phyloP scores from a whole-genome alignment of 495 filamentous ascomycete genomes.

The Friedmanniomyces endolithicus region DNA sequence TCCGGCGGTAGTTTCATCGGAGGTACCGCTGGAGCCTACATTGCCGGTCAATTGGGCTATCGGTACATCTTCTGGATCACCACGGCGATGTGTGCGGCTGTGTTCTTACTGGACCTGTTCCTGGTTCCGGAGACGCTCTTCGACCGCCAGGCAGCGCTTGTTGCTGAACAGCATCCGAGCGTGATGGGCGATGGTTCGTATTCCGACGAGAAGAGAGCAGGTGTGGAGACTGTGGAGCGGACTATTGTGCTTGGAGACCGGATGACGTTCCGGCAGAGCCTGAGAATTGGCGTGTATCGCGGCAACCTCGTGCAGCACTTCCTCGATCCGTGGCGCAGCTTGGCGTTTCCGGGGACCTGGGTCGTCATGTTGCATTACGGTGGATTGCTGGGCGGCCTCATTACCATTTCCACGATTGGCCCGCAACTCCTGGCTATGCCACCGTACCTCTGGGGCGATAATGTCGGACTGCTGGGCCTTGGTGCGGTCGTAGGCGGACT shows the following conservation, averaged over 20 bases:
- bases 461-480: slow-evolving; percentile 21
- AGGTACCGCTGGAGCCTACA: slow-evolving; percentile 22
- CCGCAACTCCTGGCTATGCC: slow-evolving; percentile 22
- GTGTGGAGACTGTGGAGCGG: slow-evolving; percentile 4
- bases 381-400: slow-evolving; percentile 24
- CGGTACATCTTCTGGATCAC: slow-evolving; percentile 25
- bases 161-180: slow-evolving; percentile 5
- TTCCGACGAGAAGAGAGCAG: slow-evolving; percentile 3
- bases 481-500: slow-evolving; percentile 21
- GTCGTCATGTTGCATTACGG: slow-evolving; percentile 24
- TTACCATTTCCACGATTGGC: slow-evolving; percentile 22
- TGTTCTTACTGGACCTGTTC: slow-evolving; percentile 17
- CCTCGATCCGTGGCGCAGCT: slow-evolving; percentile 17
- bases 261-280: slow-evolving; percentile 14
- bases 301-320: slow-evolving; percentile 16
- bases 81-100: slow-evolving; percentile 22
- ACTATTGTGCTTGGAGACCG: background rate
- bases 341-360: slow-evolving; percentile 25
- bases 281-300: slow-evolving; percentile 17
- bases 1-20: slow-evolving; percentile 18
- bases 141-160: slow-evolving; percentile 7
- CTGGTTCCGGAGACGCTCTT: slow-evolving; percentile 24
- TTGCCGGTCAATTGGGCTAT: slow-evolving; percentile 16
- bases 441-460: slow-evolving; percentile 25
- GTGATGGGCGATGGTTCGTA: background rate